Evolutionary conservation across 2,329 filamentous ascomycete genomes (phyloP).

Genomic region (Annulohypoxylon truncatum): DNA sequence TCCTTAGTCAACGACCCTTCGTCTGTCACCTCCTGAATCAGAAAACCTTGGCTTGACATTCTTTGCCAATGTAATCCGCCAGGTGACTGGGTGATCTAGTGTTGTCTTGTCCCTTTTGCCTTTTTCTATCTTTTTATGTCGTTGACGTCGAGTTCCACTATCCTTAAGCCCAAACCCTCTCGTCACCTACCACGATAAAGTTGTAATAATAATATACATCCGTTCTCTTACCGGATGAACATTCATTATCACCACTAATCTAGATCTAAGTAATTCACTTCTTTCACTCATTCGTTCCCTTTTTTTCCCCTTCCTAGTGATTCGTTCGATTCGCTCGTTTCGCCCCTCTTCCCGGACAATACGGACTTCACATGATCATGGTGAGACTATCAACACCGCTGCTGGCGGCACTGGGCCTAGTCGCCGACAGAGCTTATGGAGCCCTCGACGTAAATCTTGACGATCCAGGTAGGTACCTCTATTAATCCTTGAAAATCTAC

Average conservation of each 20-base stretch:
- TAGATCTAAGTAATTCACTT: slow-evolving; percentile 17
- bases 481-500: neutral
- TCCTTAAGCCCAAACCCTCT: slow-evolving; percentile 39
- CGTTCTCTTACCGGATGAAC: slow-evolving; percentile 12
- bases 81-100: slow-evolving; percentile 7
- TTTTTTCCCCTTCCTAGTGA: slow-evolving; percentile 13
- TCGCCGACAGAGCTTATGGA: slow-evolving; percentile 39
- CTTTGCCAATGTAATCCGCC: slow-evolving; percentile 24
- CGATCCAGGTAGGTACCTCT: slow-evolving; percentile 44
- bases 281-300: neutral
- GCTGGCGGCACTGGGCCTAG: slow-evolving; percentile 46
- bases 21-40: slow-evolving; percentile 34
- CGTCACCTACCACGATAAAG: slow-evolving; percentile 20
- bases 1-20: slow-evolving; percentile 18
- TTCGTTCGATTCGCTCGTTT: slow-evolving; percentile 19
- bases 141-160: slow-evolving; percentile 42
- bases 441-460: slow-evolving; percentile 48
- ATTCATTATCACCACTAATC: slow-evolving; percentile 11
- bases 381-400: slow-evolving; percentile 46
- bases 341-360: slow-evolving; percentile 13
- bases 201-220: slow-evolving; percentile 15
- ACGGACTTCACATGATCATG: slow-evolving; percentile 38
- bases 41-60: slow-evolving; percentile 22
- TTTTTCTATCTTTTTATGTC: slow-evolving; percentile 15
- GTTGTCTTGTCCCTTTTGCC: slow-evolving; percentile 24